These are phyloP conservation scores for Botrytis hyacinthi DNA, from an alignment of 2,329 filamentous ascomycete species.

Conservation along the genomic window DNA sequence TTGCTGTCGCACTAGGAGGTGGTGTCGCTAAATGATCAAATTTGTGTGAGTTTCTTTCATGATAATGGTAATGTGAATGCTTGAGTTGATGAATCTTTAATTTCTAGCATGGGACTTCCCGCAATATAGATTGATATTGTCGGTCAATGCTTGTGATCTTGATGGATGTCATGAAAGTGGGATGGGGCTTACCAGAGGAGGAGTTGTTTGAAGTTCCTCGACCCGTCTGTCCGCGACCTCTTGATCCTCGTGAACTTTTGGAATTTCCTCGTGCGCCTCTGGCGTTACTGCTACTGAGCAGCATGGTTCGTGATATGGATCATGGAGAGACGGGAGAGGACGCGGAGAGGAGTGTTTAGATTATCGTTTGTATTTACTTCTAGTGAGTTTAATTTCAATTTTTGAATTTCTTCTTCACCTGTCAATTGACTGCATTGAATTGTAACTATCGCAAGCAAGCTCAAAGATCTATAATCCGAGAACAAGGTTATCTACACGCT, in stretches of 20 bases:
- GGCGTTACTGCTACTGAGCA: conserved; percentile 32
- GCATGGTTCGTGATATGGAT: conserved; percentile 37
- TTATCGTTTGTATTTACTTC: background rate
- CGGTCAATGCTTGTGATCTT: conserved; percentile 22
- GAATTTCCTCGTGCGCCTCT: conserved; percentile 33
- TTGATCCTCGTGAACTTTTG: conserved; percentile 36
- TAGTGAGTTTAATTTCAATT: background rate
- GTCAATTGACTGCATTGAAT: background rate
- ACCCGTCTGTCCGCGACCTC: conserved; percentile 36
- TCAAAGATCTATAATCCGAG: background rate
- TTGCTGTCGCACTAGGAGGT: conserved; percentile 22
- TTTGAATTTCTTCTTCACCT: background rate
- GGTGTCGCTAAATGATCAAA: conserved; percentile 24
- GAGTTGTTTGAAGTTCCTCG: conserved; percentile 38
- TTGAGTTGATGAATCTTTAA: conserved; percentile 25
- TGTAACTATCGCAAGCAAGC: background rate
- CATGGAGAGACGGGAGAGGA: conserved; percentile 31
- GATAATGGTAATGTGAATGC: conserved; percentile 9
- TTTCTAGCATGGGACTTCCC: conserved; percentile 23
- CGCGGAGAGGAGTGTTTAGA: conserved; percentile 29
- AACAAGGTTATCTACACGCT: conserved; percentile 6
- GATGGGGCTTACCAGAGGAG: conserved; percentile 35
- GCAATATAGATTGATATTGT: conserved; percentile 24
- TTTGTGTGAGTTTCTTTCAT: conserved; percentile 15
- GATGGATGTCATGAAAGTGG: conserved; percentile 22